These are phyloP conservation scores for Grigorovia yakushimaensis DNA, from an alignment of 805 yeast species.

Conservation along the genomic window DNA sequence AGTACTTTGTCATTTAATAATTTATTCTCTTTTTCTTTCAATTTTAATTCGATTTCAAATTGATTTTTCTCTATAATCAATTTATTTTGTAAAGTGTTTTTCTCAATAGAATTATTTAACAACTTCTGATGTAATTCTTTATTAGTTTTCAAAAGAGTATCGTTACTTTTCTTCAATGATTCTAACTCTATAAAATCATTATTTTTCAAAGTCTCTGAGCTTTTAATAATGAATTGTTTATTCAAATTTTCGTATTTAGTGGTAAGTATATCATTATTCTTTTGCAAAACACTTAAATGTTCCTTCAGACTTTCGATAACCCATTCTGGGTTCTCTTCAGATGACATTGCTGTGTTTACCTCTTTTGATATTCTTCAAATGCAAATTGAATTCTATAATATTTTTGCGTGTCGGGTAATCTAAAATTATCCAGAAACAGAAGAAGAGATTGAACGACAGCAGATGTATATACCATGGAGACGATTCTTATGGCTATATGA, in stretches of 20 bases:
- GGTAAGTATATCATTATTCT: background rate
- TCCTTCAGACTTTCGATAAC: background rate
- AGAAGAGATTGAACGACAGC: too few species aligned
- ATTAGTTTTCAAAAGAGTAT: background rate
- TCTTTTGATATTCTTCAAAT: slow-evolving; percentile 57
- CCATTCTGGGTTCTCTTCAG: background rate
- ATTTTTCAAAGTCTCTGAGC: background rate
- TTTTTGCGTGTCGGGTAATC: background rate
- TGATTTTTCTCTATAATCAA: slow-evolving; percentile 36
- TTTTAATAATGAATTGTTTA: background rate
- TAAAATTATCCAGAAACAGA: too few species aligned
- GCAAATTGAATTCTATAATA: background rate
- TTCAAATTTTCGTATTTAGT: background rate
- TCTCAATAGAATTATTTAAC: slow-evolving; percentile 19
- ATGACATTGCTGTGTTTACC: slow-evolving; percentile 75
- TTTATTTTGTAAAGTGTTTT: slow-evolving; percentile 40
- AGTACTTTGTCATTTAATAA: slow-evolving; percentile 24
- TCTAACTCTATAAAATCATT: background rate
- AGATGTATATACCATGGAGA: too few species aligned
- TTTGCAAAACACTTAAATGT: background rate
- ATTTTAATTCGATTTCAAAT: slow-evolving; percentile 45
- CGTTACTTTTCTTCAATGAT: background rate
- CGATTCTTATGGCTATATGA: too few species aligned
- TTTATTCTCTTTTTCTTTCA: slow-evolving; percentile 48
- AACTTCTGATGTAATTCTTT: background rate